phyloP scores from a whole-genome alignment of 2,329 filamentous ascomycete genomes.

The Coccinonectria pachysandricola region DNA sequence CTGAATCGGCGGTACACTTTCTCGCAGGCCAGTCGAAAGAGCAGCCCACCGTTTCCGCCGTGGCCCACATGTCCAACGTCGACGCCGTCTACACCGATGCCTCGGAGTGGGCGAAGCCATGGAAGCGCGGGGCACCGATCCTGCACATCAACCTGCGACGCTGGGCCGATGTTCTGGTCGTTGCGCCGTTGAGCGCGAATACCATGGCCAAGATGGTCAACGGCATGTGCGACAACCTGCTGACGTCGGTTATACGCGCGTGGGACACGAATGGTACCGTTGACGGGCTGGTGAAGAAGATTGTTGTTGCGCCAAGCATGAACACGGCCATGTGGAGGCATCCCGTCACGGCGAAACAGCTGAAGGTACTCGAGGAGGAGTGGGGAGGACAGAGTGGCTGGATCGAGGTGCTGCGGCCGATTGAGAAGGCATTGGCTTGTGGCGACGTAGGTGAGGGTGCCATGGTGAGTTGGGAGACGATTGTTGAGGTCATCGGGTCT shows the following conservation, averaged over 20 bases:
- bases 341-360: conserved; percentile 65
- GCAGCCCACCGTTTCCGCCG: conserved; percentile 56
- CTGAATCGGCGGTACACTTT: conserved; percentile 62
- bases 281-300: conserved; percentile 50
- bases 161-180: conserved; percentile 66
- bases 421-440: conserved; percentile 72
- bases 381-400: conserved; percentile 49
- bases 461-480: conserved; percentile 72
- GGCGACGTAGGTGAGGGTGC: conserved; percentile 74
- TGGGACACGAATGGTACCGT: conserved; percentile 70
- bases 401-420: conserved; percentile 61
- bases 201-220: conserved; percentile 72
- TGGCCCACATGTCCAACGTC: conserved; percentile 57
- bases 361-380: conserved; percentile 59
- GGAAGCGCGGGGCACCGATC: conserved; percentile 69
- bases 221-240: conserved; percentile 68
- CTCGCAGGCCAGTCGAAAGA: conserved; percentile 65
- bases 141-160: conserved; percentile 82
- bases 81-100: conserved; percentile 72
- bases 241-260: conserved; percentile 66
- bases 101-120: conserved; percentile 75
- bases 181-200: conserved; percentile 78
- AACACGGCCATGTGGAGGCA: conserved; percentile 88
- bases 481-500: conserved; percentile 56
- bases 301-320: conserved; percentile 74